Conservation (phyloP, 2,329 filamentous ascomycete genomes). For the Cladophialophora bantiana region DNA sequence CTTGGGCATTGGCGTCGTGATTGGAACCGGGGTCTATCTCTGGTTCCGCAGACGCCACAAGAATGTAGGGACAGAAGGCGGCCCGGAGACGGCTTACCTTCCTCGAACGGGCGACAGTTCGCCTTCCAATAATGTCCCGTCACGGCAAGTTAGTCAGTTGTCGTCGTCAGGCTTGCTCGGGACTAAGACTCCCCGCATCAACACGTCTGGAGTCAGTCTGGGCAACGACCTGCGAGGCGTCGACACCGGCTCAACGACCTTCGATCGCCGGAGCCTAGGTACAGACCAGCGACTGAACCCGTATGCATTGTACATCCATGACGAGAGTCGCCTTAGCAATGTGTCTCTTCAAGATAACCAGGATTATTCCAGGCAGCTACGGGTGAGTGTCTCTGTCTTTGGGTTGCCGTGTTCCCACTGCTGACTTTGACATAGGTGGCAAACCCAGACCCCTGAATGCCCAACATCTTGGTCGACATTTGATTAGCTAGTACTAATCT, state of each 20-base stretch:
- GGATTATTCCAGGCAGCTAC: slow-evolving; percentile 53
- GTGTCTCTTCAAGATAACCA: slow-evolving; percentile 57
- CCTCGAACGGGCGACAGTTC: slow-evolving; percentile 31
- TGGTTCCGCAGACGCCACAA: slow-evolving; percentile 49
- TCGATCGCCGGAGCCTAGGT: slow-evolving; percentile 38
- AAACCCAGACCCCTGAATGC: slow-evolving; percentile 38
- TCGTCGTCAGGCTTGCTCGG: slow-evolving; percentile 40
- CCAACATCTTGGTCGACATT: background rate
- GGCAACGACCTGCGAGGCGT: slow-evolving; percentile 34
- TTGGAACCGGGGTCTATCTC: slow-evolving; percentile 49
- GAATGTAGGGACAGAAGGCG: slow-evolving; percentile 13
- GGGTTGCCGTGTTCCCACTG: background rate
- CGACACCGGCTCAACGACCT: slow-evolving; percentile 22
- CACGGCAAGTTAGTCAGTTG: slow-evolving; percentile 42
- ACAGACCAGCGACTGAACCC: slow-evolving; percentile 56
- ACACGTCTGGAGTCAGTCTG: slow-evolving; percentile 31
- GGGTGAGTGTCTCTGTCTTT: slow-evolving; percentile 28
- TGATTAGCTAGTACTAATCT: slow-evolving; percentile 16
- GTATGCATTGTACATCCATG: slow-evolving; percentile 50
- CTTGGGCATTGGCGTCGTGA: slow-evolving; percentile 48
- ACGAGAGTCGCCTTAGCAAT: slow-evolving; percentile 52
- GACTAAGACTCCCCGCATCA: slow-evolving; percentile 35
- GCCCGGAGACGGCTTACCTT: slow-evolving; percentile 29
- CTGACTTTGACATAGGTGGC: slow-evolving; percentile 36
- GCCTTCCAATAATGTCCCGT: slow-evolving; percentile 38